Evolutionary conservation across 2,329 filamentous ascomycete genomes (phyloP).

Genomic region (Epichloe coenophiala): DNA sequence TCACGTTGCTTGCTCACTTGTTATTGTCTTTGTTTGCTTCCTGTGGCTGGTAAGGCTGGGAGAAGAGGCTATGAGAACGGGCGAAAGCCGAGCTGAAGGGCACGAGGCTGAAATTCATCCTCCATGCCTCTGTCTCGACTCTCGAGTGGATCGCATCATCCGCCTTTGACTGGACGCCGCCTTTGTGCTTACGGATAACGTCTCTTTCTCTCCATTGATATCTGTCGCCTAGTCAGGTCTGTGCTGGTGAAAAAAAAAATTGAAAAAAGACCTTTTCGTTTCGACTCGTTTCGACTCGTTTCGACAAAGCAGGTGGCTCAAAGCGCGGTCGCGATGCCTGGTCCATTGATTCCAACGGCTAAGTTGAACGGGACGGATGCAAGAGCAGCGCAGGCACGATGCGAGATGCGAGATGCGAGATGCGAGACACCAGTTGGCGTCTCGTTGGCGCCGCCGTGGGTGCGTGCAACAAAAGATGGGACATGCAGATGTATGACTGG

Average conservation of each 20-base stretch:
- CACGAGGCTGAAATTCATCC: conserved; percentile 2
- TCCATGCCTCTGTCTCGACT: not conserved
- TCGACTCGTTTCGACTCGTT: not conserved
- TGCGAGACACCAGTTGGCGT: too few species aligned
- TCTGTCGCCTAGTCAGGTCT: not conserved
- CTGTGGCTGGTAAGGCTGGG: not conserved
- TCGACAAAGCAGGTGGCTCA: not conserved
- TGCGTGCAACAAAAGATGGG: too few species aligned
- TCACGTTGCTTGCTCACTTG: not conserved
- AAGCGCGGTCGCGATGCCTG: not conserved
- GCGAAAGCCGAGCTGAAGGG: not conserved
- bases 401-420: too few species aligned
- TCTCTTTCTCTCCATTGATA: not conserved
- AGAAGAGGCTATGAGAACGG: not conserved
- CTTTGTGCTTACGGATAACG: not conserved
- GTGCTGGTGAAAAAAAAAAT: not conserved
- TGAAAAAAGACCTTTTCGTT: not conserved
- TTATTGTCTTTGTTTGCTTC: not conserved
- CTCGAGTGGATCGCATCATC: not conserved
- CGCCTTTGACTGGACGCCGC: conserved; percentile 1
- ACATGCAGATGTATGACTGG: not conserved
- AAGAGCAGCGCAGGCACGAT: too few species aligned
- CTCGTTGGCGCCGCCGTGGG: too few species aligned
- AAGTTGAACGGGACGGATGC: not conserved
- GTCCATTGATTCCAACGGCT: not conserved